A percentile compares a stretch with the other conserved stretches of the same genome.
phyloP scores from a whole-genome alignment of 176 grass and related monocot species.

The Stipa capillata region DNA sequence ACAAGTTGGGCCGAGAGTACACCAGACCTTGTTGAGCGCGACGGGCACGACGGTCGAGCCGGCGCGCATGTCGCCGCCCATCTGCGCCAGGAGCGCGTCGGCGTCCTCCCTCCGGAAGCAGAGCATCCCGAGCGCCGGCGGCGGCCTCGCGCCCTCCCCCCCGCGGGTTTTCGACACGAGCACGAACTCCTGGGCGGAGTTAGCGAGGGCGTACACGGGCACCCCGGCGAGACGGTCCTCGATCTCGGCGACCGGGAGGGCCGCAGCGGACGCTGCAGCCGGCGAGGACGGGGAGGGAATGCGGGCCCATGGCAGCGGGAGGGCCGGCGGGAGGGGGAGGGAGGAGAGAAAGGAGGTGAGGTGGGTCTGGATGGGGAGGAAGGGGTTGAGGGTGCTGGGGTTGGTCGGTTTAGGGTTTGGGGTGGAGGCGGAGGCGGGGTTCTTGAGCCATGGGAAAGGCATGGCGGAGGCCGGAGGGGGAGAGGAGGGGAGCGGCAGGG shows the following conservation, averaged over 20 bases:
- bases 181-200: slow-evolving; percentile 58
- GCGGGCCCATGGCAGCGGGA: neutral
- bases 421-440: neutral
- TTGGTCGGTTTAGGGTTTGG: neutral
- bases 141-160: neutral
- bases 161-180: slow-evolving; percentile 35
- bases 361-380: slow-evolving; percentile 37
- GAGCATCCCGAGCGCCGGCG: slow-evolving; percentile 45
- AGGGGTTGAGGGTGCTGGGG: slow-evolving; percentile 21
- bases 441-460: slow-evolving; percentile 48
- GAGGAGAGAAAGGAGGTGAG: slow-evolving; percentile 39
- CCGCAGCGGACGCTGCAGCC: neutral
- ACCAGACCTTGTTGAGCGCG: slow-evolving; percentile 58
- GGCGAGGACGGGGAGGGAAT: neutral
- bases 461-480: neutral
- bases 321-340: neutral
- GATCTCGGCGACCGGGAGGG: slow-evolving; percentile 20
- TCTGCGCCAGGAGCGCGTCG: slow-evolving; percentile 49
- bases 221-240: slow-evolving; percentile 66
- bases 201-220: slow-evolving; percentile 70
- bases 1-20: neutral
- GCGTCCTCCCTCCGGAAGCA: slow-evolving; percentile 62
- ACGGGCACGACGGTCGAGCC: slow-evolving; percentile 59
- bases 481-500: neutral
- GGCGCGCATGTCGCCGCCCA: slow-evolving; percentile 43